phyloP scores from a whole-genome alignment of 371 early-diverging fungal genomes.

The Nematocida ausubeli region DNA sequence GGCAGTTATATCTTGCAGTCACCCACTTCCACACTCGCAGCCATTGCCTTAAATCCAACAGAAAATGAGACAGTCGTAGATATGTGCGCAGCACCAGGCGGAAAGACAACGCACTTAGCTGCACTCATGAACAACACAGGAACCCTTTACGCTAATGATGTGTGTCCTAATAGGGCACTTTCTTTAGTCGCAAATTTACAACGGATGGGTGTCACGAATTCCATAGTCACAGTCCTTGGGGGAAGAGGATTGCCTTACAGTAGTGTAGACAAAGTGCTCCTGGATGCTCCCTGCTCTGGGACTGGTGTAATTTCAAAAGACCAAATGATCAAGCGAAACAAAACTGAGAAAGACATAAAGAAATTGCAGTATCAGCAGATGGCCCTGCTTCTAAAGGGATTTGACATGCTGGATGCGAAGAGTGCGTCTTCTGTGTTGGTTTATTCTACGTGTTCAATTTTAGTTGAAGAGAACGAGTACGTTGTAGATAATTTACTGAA shows the following conservation, averaged over 20 bases:
- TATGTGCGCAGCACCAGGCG: constrained; percentile 99
- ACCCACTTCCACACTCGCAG: constrained; percentile 91
- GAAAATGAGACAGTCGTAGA: constrained; percentile 79
- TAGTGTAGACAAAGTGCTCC: constrained; percentile 86
- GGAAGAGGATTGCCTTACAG: constrained; percentile 85
- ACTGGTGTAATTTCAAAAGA: constrained; percentile 98
- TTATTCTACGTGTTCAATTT: constrained; percentile 96
- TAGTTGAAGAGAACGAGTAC: constrained; percentile 94
- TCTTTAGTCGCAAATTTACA: constrained; percentile 85
- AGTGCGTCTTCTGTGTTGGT: constrained; percentile 80
- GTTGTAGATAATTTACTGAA: constrained; percentile 88
- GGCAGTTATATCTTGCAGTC: constrained; percentile 98
- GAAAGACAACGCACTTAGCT: constrained; percentile 76
- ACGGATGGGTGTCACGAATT: constrained; percentile 84
- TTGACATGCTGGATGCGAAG: constrained; percentile 88
- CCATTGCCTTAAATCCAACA: constrained; percentile 82
- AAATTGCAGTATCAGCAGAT: constrained; percentile 84
- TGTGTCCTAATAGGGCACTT: constrained; percentile 82
- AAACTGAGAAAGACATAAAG: constrained; percentile 78
- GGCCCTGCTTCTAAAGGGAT: constrained; percentile 85
- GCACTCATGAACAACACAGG: constrained; percentile 95
- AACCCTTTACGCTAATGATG: constrained; percentile 89
- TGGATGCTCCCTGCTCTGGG: constrained; percentile 97
- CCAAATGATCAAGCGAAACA: constrained; percentile 84
- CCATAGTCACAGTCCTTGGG: constrained; percentile 88